Evolutionary conservation across 2,329 filamentous ascomycete genomes (phyloP).

Genomic region (Zymoseptoria passerinii): DNA sequence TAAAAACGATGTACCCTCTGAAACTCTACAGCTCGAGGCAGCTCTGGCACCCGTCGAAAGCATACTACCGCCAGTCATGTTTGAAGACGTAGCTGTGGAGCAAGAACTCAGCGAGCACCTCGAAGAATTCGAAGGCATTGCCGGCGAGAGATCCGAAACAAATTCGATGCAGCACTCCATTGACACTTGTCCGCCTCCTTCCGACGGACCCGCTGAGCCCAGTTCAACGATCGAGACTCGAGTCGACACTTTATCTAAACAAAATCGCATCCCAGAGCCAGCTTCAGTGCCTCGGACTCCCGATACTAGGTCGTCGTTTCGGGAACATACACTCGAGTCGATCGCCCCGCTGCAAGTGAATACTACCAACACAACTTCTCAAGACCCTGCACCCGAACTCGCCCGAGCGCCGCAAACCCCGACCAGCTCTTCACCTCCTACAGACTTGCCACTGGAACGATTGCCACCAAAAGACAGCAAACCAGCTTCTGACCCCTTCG

Average conservation of each 20-base stretch:
- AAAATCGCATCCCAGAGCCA: not conserved
- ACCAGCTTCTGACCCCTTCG: slow-evolving; percentile 21
- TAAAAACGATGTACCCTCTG: not conserved
- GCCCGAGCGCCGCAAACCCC: not conserved
- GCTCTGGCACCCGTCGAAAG: not conserved
- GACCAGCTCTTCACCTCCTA: not conserved
- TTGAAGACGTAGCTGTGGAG: not conserved
- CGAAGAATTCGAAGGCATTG: not conserved
- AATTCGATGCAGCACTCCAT: not conserved
- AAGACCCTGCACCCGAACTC: not conserved
- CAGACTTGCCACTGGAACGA: not conserved
- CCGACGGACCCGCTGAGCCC: no score
- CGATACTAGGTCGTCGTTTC: not conserved
- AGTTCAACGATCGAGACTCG: no score
- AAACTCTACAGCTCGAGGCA: not conserved
- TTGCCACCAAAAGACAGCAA: not conserved
- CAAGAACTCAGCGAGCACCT: not conserved
- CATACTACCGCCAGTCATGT: not conserved
- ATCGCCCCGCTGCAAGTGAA: not conserved
- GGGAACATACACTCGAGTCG: not conserved
- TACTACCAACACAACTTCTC: not conserved
- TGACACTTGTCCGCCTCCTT: no score
- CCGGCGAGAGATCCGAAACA: not conserved
- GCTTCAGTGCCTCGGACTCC: not conserved
- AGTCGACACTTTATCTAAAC: not conserved